phyloP scores from a whole-genome alignment of 768 basidiomycete species.

The Amyloporia xantha region DNA sequence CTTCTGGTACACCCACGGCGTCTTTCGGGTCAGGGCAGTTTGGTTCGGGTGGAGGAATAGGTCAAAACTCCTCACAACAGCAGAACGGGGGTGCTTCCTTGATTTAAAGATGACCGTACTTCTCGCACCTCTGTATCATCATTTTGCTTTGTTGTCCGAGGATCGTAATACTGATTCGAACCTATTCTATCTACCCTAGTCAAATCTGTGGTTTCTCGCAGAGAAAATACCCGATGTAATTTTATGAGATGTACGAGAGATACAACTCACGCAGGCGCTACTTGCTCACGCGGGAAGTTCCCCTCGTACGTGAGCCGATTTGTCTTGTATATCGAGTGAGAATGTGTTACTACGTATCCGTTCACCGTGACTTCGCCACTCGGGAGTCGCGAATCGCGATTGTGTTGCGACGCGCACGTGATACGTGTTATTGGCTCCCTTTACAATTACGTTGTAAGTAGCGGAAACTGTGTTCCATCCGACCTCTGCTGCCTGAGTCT shows the following conservation, averaged over 20 bases:
- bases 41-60: conserved; percentile 7
- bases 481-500: no score
- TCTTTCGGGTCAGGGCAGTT: conserved; percentile 16
- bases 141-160: background rate
- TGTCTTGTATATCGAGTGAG: background rate
- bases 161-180: background rate
- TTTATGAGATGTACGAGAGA: background rate
- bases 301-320: background rate
- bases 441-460: no score
- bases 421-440: background rate
- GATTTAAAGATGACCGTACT: conserved; percentile 29
- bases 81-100: conserved; percentile 39
- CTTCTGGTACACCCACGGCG: conserved; percentile 12
- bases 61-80: conserved; percentile 23
- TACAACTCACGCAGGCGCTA: background rate
- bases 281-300: background rate
- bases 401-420: background rate
- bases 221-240: background rate
- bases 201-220: background rate
- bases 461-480: no score
- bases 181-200: background rate
- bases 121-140: background rate
- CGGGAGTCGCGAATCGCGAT: background rate
- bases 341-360: background rate
- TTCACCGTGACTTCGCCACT: background rate